Conservation (phyloP, 805 yeast species). For the Wickerhamiella shivajii region DNA sequence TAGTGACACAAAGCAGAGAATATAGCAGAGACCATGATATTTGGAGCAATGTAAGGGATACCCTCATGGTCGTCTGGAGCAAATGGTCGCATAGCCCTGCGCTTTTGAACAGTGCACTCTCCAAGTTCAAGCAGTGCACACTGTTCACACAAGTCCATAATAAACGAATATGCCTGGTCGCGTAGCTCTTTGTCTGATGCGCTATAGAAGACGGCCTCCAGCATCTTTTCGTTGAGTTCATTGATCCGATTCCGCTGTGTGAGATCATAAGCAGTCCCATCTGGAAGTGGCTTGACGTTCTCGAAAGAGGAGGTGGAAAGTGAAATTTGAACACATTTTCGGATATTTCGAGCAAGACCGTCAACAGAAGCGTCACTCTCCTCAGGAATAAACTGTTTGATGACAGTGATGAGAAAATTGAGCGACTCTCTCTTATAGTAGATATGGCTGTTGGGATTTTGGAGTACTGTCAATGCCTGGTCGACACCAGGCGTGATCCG, state of each 20-base stretch:
- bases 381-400: constrained; percentile 51
- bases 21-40: constrained; percentile 58
- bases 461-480: constrained; percentile 61
- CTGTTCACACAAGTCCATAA: constrained; percentile 61
- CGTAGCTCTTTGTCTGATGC: constrained; percentile 58
- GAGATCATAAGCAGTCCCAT: constrained; percentile 13
- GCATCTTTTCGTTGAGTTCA: constrained; percentile 43
- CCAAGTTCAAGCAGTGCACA: constrained; percentile 66
- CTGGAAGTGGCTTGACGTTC: constrained; percentile 13
- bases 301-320: constrained; percentile 7
- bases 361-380: constrained; percentile 25
- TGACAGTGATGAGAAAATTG: constrained; percentile 48
- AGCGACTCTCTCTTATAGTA: constrained; percentile 70
- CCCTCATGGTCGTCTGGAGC: constrained; percentile 73
- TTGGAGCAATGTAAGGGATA: constrained; percentile 48
- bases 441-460: constrained; percentile 40
- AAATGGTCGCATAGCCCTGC: constrained; percentile 52
- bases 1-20: constrained; percentile 70
- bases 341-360: constrained; percentile 13
- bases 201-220: constrained; percentile 62
- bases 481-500: constrained; percentile 73
- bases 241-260: constrained; percentile 32
- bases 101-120: constrained; percentile 51
- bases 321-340: constrained; percentile 11
- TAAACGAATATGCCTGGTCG: constrained; percentile 48